Base-by-base conservation (phyloP, 2,329 filamentous ascomycete species). In the Acephala macrosclerotiorum region DNA sequence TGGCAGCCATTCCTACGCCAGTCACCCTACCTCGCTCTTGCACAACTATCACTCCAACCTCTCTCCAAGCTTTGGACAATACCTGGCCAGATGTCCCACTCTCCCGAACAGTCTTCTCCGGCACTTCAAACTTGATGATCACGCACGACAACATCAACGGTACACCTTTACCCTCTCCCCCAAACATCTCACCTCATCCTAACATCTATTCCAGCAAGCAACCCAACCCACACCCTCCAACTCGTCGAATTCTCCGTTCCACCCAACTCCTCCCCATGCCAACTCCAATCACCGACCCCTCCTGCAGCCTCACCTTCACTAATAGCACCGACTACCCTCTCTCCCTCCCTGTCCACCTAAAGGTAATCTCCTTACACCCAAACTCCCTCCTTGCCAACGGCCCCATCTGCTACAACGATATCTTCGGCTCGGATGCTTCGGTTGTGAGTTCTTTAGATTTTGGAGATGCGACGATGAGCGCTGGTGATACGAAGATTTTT, bases 201-300 rank as follows among this genome's bases (percentile, higher is more conserved):
- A n/a, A 55, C 9, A 45, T 14, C n/a, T n/a, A 14, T 29, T 18
- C 38, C 29, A 68, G 61, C 57, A 29, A 63, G n/a, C 51, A 56
- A 61, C 25, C 29, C 40, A 36, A 40, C 14, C 4, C 22, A 51
- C 18, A 40, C n/a, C 40, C 51, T 66, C 49, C 63, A 67, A 42
- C 63, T 58, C 51, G 11, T 69, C 57, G 63, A 65, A 55, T 68
- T 68, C 57, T 55, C 36, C 8, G 29, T 69, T 20, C 61, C 67
- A 29, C 22, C 62, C 14, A n/a, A 16, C 29, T 60, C 64, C 9
- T 57, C 60, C 55, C 40, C 55, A 26, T 69, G 67, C 57, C 38
- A 65, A 36, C 64, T 69, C n/a, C 16, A 63, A 63, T 69, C 65
- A 60, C 59, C 2, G 64, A 66, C 22, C 47, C 35, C 0, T 38